Evolutionary conservation across 305 asterid species (phyloP), one percentile per base, ranked within the genome.

Genomic region (Ilex paraguariensis): DNA sequence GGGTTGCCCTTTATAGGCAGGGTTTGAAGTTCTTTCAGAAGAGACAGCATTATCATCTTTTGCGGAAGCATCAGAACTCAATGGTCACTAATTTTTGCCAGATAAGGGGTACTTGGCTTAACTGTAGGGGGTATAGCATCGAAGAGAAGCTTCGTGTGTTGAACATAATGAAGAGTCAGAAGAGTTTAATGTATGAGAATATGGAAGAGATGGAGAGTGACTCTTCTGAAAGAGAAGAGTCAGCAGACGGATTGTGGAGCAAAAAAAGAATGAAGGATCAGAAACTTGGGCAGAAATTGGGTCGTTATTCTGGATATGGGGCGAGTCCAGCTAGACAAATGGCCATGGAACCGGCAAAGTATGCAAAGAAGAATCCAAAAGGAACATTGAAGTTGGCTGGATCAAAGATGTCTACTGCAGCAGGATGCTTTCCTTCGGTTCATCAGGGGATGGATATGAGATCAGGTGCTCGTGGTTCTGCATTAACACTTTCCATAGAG

Each of bases 131-230:
- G 40, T 90, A 87, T 71, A 88, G 99, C 68, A 84, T 90, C 59
- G 97, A 94, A 64, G 97, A 94, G 83, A 94, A 88, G 86, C 96
- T 94, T 63, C 92, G 85, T 66, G 95, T 90, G 59, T 75, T 87
- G 82, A 94, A 84, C 77, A 90, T 94, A 58, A 77, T 84, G 95
- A 86, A 76, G 78, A 90, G 90, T 65, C 95, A 84, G 79, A 94
- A 86, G 75, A 90, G 95, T 74, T 78, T 90, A 81, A 86, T 87
- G 96, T 79, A 82, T 75, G 99, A 93, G 78, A 93, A 86, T 78
- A 86, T 82, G 85, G 97, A 92, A 74, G 97, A 84, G 68, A 60
- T 81, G 66, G 82, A 71, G 61, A 90, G 85, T 60, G 96, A 86
- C 54, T 81, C 95, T 13, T 88, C 96, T 55, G 96, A 86, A 57